Conservation (phyloP, 176 grass and related monocot genomes). For the Chloris gayana region DNA sequence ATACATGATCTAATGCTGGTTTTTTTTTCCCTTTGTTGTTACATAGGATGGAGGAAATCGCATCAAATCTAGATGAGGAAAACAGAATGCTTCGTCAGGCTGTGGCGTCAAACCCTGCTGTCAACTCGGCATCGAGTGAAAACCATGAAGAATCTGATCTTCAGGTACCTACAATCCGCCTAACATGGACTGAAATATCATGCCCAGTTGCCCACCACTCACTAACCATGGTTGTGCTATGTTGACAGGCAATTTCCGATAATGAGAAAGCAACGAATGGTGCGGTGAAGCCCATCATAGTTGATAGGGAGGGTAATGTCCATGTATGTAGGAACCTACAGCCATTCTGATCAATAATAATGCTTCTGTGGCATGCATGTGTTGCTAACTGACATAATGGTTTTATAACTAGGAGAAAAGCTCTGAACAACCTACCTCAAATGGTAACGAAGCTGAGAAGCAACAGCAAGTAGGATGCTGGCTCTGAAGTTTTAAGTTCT, state of each 20-base stretch:
- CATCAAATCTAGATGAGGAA: slow-evolving; percentile 51
- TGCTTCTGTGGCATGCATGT: not conserved
- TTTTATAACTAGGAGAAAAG: slow-evolving; percentile 35
- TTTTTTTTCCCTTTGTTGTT: not conserved
- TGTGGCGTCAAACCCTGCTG: slow-evolving; percentile 28
- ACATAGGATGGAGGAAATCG: slow-evolving; percentile 62
- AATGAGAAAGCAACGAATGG: slow-evolving; percentile 41
- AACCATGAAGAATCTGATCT: not conserved
- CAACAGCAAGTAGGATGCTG: slow-evolving; percentile 50
- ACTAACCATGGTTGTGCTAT: slow-evolving; percentile 8
- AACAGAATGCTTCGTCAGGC: slow-evolving; percentile 59
- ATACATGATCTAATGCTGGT: not conserved
- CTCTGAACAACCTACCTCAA: slow-evolving; percentile 24
- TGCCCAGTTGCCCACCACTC: not conserved
- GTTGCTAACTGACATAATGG: slow-evolving; percentile 23
- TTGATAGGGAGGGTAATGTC: slow-evolving; percentile 27
- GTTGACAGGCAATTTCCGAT: slow-evolving; percentile 34
- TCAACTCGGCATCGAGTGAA: slow-evolving; percentile 30
- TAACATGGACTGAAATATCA: not conserved
- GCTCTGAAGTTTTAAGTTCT: slow-evolving; percentile 17
- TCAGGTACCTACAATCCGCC: slow-evolving; percentile 29
- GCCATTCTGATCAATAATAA: slow-evolving; percentile 1
- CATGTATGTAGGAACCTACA: slow-evolving; percentile 39
- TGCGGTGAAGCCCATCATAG: slow-evolving; percentile 23
- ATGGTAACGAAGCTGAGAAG: slow-evolving; percentile 52